Evolutionary conservation across 305 asterid genomes (phyloP).

Genomic region (Withania somnifera): DNA sequence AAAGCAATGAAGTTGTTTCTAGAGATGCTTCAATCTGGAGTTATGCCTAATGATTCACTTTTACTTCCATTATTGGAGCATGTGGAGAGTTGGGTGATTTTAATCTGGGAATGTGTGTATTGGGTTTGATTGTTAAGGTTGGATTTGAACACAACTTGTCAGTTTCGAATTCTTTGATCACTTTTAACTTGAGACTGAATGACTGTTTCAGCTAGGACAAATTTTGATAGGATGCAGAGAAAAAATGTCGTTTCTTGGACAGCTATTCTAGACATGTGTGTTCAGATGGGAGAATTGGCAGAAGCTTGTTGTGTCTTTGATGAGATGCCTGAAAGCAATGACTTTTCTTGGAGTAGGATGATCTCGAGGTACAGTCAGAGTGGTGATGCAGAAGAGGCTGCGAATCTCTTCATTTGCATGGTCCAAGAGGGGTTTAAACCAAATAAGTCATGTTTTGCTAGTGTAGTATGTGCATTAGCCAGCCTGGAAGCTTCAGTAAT

Average conservation of each 20-base stretch:
- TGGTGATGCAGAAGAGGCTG: conserved; percentile 61
- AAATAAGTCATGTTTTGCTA: conserved; percentile 55
- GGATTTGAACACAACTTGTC: conserved; percentile 42
- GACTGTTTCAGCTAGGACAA: conserved; percentile 40
- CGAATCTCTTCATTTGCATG: conserved; percentile 44
- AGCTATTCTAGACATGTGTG: conserved; percentile 52
- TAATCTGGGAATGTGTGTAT: conserved; percentile 40
- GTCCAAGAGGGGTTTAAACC: conserved; percentile 31
- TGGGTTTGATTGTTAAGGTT: conserved; percentile 44
- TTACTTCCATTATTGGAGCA: conserved; percentile 45
- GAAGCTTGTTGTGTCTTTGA: conserved; percentile 63
- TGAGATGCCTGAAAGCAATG: conserved; percentile 74
- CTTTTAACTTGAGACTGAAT: conserved; percentile 34
- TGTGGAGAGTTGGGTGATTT: conserved; percentile 48
- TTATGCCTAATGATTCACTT: conserved; percentile 63
- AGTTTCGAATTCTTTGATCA: conserved; percentile 61
- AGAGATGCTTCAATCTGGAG: conserved; percentile 39
- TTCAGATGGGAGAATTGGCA: conserved; percentile 42
- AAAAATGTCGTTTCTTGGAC: conserved; percentile 88
- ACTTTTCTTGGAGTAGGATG: conserved; percentile 82
- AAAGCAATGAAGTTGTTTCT: conserved; percentile 36
- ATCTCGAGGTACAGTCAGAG: conserved; percentile 64
- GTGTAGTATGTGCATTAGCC: conserved; percentile 51
- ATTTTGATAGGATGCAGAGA: conserved; percentile 40
- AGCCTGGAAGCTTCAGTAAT: conserved; percentile 34